These are phyloP conservation scores for Ceratocystis ficicola DNA, from an alignment of 2,329 filamentous ascomycete genomes.

Conservation along the genomic window DNA sequence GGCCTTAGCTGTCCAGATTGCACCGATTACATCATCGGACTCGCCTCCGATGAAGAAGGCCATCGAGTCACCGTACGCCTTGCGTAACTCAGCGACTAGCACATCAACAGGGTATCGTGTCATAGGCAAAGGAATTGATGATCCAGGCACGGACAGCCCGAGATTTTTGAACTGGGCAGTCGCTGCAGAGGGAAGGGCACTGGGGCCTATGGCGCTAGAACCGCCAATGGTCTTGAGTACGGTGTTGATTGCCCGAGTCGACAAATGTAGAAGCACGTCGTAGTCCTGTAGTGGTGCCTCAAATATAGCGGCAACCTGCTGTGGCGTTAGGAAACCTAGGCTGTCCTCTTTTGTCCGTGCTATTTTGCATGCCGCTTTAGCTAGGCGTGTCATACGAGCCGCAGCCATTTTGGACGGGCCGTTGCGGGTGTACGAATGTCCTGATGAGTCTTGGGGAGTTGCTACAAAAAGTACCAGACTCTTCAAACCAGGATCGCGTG, in stretches of 20 bases:
- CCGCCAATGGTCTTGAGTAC: conserved; percentile 31
- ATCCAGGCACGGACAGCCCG: conserved; percentile 14
- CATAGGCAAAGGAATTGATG: conserved; percentile 37
- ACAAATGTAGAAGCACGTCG: conserved; percentile 70
- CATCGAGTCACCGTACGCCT: conserved; percentile 54
- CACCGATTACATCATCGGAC: conserved; percentile 43
- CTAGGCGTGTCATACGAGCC: conserved; percentile 67
- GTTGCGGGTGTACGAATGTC: conserved; percentile 62
- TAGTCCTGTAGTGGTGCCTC: conserved; percentile 62
- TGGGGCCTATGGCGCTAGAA: conserved; percentile 28
- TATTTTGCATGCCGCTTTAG: conserved; percentile 59
- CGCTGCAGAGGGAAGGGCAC: conserved; percentile 28
- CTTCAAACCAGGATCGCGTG: conserved; percentile 80
- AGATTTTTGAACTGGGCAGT: conserved; percentile 60
- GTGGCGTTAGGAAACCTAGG: conserved; percentile 38
- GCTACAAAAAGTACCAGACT: conserved; percentile 69
- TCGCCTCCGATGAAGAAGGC: conserved; percentile 66
- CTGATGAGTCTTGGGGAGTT: conserved; percentile 63
- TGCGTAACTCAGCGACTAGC: conserved; percentile 55
- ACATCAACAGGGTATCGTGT: conserved; percentile 49
- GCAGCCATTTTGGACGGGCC: conserved; percentile 71
- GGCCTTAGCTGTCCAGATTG: conserved; percentile 46
- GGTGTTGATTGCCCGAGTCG: conserved; percentile 39
- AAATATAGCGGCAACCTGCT: conserved; percentile 45
- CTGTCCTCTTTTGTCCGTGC: conserved; percentile 41